These are phyloP conservation scores for Mortierella sp. DNA, from an alignment of 371 early-diverging fungal species.

Conservation along the genomic window DNA sequence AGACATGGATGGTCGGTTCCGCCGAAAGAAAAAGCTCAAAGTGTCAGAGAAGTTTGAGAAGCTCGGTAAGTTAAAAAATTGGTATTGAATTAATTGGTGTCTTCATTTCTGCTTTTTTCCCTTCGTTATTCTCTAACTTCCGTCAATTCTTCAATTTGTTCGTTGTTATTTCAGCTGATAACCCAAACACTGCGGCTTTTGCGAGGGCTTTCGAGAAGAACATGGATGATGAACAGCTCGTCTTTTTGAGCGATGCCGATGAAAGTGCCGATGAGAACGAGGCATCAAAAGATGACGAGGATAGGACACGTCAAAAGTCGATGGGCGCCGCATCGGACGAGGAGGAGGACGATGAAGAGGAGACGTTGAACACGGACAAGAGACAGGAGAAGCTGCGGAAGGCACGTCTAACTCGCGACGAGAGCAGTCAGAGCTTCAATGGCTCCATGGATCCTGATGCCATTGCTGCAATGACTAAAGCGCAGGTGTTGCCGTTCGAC, in stretches of 20 bases:
- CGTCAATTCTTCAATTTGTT: not conserved
- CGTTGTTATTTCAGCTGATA: slow-evolving; percentile 28
- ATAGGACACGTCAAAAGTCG: not conserved
- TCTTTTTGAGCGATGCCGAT: slow-evolving; percentile 48
- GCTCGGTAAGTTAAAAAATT: slow-evolving; percentile 28
- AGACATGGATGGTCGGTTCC: slow-evolving; percentile 46
- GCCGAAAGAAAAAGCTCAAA: slow-evolving; percentile 45
- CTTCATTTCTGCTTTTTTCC: too few species aligned
- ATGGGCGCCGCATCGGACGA: not conserved
- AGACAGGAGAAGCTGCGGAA: slow-evolving; percentile 27
- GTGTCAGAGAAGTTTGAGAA: slow-evolving; percentile 53
- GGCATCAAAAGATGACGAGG: not conserved
- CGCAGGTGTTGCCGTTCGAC: slow-evolving; percentile 28
- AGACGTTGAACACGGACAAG: slow-evolving; percentile 35
- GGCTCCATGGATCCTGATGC: slow-evolving; percentile 7
- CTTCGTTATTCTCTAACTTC: not conserved
- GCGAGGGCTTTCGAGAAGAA: slow-evolving; percentile 49
- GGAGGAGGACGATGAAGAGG: slow-evolving; percentile 38
- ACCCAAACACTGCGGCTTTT: slow-evolving; percentile 46
- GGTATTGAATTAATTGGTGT: not conserved
- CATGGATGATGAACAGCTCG: slow-evolving; percentile 40
- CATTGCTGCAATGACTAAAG: slow-evolving; percentile 12
- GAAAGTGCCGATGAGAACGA: slow-evolving; percentile 32
- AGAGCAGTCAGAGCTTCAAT: not conserved
- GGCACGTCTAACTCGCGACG: slow-evolving; percentile 14